Evolutionary conservation across 2,329 filamentous ascomycete genomes (phyloP).

Genomic region (Cytospora schulzeri): DNA sequence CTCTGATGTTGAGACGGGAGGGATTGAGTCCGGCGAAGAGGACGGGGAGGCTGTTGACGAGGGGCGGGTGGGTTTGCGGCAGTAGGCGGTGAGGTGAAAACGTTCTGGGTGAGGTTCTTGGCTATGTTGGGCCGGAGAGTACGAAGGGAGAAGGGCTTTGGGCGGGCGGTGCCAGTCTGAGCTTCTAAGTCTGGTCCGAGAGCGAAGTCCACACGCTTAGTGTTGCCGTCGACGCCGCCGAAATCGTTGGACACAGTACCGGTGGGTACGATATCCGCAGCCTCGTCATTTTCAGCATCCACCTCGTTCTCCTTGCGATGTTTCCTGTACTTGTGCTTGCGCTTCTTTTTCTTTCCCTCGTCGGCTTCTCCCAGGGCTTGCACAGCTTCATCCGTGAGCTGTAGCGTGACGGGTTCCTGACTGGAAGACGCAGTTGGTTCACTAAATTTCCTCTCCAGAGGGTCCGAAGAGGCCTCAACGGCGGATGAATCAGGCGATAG

Average conservation of each 20-base stretch:
- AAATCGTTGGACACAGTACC: not conserved
- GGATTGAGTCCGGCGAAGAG: slow-evolving; percentile 57
- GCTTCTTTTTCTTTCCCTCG: slow-evolving; percentile 29
- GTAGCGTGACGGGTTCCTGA: slow-evolving; percentile 18
- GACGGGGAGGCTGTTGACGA: slow-evolving; percentile 33
- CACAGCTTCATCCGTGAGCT: slow-evolving; percentile 24
- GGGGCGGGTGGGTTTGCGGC: slow-evolving; percentile 28
- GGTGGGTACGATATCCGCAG: not conserved
- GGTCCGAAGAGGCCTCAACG: slow-evolving; percentile 4
- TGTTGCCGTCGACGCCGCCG: slow-evolving; percentile 30
- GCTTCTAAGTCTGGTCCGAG: slow-evolving; percentile 38
- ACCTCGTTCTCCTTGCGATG: slow-evolving; percentile 43
- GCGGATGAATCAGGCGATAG: slow-evolving; percentile 10
- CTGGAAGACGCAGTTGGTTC: slow-evolving; percentile 24
- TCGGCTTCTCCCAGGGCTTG: slow-evolving; percentile 26
- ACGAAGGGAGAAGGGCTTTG: slow-evolving; percentile 43
- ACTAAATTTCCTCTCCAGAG: slow-evolving; percentile 27
- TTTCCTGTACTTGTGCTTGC: slow-evolving; percentile 25
- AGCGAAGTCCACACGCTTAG: slow-evolving; percentile 48
- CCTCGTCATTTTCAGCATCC: slow-evolving; percentile 27
- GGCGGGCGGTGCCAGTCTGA: slow-evolving; percentile 36
- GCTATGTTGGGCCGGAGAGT: slow-evolving; percentile 51
- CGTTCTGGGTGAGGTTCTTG: slow-evolving; percentile 60
- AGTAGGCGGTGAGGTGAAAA: slow-evolving; percentile 45
- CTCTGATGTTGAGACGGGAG: slow-evolving; percentile 43